Percentiles rank a stretch among this genome's conserved stretches.
Conservation (phyloP, 1,139 yeast genomes). For the Pichia sp. region DNA sequence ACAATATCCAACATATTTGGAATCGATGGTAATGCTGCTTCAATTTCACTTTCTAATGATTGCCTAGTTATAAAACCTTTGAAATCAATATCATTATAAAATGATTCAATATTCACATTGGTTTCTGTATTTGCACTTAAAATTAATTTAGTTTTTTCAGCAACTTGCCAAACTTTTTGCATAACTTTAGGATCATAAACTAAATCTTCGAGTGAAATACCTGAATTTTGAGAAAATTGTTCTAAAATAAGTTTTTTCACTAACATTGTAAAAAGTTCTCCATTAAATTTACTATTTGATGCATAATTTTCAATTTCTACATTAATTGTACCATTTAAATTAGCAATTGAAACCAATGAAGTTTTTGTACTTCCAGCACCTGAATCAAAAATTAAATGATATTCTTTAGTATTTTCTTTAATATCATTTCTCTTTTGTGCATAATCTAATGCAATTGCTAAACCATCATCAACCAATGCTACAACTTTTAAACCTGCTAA, state of each 20-base stretch:
- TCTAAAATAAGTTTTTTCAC: conserved; percentile 55
- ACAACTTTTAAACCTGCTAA: conserved; percentile 63
- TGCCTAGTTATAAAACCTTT: conserved; percentile 58
- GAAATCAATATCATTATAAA: conserved; percentile 69
- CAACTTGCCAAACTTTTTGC: conserved; percentile 68
- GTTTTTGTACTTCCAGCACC: conserved; percentile 93
- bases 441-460: conserved; percentile 82
- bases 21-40: not conserved
- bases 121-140: conserved; percentile 85
- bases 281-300: conserved; percentile 62
- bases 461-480: conserved; percentile 79
- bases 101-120: conserved; percentile 60
- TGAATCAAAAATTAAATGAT: conserved; percentile 76
- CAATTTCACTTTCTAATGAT: conserved; percentile 54
- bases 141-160: conserved; percentile 81
- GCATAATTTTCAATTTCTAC: conserved; percentile 72
- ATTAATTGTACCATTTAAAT: conserved; percentile 37
- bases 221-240: conserved; percentile 41
- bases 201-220: not conserved
- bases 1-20: conserved; percentile 53
- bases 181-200: conserved; percentile 51
- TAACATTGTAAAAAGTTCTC: conserved; percentile 61
- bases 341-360: conserved; percentile 59
- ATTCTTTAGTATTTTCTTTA: conserved; percentile 40
- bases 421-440: conserved; percentile 40